A percentile compares a stretch with the other conserved stretches of the same genome.
Evolutionary conservation across 768 basidiomycete species (phyloP).

Genomic region (Boletus pseudo-olivaceus): DNA sequence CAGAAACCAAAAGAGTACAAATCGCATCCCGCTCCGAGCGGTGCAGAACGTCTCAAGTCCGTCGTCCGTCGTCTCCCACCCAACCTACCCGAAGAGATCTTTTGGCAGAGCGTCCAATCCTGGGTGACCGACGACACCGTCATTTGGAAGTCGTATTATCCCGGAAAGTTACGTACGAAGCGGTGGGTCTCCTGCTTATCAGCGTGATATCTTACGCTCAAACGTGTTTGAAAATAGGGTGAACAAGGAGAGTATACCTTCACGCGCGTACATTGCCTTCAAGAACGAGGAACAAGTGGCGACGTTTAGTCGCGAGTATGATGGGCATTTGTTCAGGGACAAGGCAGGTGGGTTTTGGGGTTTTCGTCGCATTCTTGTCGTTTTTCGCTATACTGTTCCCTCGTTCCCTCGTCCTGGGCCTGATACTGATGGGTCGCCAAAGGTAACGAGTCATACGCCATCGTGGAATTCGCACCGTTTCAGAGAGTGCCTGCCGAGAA

Average conservation of each 20-base stretch:
- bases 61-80: constrained; percentile 87
- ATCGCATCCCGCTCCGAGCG: constrained; percentile 25
- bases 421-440: not conserved
- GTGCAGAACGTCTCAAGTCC: constrained; percentile 72
- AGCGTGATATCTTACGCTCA: not conserved
- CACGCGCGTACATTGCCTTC: constrained; percentile 92
- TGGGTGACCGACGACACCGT: constrained; percentile 81
- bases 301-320: constrained; percentile 76
- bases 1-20: constrained; percentile 33
- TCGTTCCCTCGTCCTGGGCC: not conserved
- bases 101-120: constrained; percentile 85
- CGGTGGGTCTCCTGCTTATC: constrained; percentile 41
- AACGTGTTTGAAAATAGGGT: constrained; percentile 39
- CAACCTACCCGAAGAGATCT: constrained; percentile 86
- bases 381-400: too few relatives aligned
- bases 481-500: constrained; percentile 77
- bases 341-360: constrained; percentile 62
- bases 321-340: constrained; percentile 89
- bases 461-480: constrained; percentile 93
- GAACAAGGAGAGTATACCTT: constrained; percentile 81
- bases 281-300: constrained; percentile 68
- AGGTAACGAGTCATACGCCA: constrained; percentile 86
- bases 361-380: not conserved
- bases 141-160: constrained; percentile 62
- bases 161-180: constrained; percentile 62